Conservation (phyloP, 257 asterid genomes). For the Scutellaria minor region DNA sequence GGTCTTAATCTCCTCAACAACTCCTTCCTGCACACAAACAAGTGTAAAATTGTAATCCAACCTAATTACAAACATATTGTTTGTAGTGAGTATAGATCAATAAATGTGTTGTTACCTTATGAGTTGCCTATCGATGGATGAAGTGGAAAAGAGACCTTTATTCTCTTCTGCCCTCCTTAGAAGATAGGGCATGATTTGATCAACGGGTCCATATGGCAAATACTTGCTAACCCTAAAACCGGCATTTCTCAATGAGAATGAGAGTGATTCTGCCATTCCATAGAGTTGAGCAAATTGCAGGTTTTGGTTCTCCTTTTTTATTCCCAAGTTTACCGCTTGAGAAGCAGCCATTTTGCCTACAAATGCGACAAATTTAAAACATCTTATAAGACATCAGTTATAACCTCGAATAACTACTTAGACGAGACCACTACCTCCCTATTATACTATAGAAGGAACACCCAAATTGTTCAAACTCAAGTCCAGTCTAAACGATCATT, state of each 20-base stretch:
- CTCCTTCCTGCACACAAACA: constrained; percentile 30
- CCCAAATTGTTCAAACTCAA: no score
- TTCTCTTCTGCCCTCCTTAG: constrained; percentile 94
- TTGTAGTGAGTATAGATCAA: no score
- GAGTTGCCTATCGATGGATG: constrained; percentile 59
- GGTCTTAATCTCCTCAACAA: constrained; percentile 28
- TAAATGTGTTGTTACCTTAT: constrained; percentile 56
- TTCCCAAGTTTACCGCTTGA: constrained; percentile 65
- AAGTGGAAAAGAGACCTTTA: constrained; percentile 68
- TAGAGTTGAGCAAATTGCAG: constrained; percentile 90
- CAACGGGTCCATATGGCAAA: constrained; percentile 87
- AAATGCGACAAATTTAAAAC: no score
- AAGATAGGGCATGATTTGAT: constrained; percentile 84
- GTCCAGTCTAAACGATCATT: no score
- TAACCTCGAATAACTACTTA: no score
- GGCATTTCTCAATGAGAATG: constrained; percentile 68
- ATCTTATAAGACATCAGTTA: no score
- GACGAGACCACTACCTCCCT: no score
- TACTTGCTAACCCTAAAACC: constrained; percentile 85
- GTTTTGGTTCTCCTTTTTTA: constrained; percentile 42
- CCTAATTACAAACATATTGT: not conserved
- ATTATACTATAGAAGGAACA: no score
- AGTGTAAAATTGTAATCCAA: no score
- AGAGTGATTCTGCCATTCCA: constrained; percentile 83
- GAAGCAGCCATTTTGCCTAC: constrained; percentile 71